Percentiles rank a stretch among this genome's conserved stretches.
These are phyloP conservation scores for Boletus sp. DNA, from an alignment of 1,284 basidiomycete species.

Conservation along the genomic window DNA sequence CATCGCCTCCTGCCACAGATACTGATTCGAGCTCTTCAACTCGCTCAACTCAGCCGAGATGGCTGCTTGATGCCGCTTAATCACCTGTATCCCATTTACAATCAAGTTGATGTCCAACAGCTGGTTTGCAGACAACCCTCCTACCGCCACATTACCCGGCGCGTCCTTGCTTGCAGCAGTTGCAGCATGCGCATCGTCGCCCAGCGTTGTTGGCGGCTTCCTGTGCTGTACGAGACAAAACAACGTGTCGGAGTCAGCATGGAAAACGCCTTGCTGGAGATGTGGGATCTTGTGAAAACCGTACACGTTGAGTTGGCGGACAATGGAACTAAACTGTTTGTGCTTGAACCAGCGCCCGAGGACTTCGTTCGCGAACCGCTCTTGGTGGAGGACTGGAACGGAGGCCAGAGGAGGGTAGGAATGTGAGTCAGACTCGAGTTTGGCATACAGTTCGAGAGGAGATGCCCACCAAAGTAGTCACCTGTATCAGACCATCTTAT, in stretches of 20 bases:
- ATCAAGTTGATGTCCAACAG: constrained; percentile 73
- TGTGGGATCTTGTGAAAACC: constrained; percentile 96
- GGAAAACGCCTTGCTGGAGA: constrained; percentile 90
- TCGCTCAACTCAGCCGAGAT: constrained; percentile 88
- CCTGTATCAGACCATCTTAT: constrained; percentile 90
- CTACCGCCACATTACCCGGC: constrained; percentile 16
- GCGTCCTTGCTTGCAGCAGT: constrained; percentile 17
- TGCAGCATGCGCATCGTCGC: constrained; percentile 23
- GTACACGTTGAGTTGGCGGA: constrained; percentile 97
- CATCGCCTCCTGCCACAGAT: constrained; percentile 90
- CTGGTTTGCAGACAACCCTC: constrained; percentile 40
- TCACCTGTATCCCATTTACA: constrained; percentile 79
- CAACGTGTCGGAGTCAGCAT: constrained; percentile 74
- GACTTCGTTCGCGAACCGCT: constrained; percentile 87
- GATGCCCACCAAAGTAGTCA: constrained; percentile 75
- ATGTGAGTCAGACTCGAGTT: not conserved
- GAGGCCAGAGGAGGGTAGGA: no score
- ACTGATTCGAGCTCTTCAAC: constrained; percentile 83
- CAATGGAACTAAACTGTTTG: constrained; percentile 90
- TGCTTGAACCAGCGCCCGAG: constrained; percentile 96
- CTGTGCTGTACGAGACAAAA: constrained; percentile 87
- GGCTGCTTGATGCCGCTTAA: constrained; percentile 88
- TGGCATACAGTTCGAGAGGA: constrained; percentile 1
- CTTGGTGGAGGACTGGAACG: constrained; percentile 81
- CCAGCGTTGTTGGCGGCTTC: constrained; percentile 45